Evolutionary conservation across 176 grass and related monocot species (phyloP), one percentile per base, ranked within the genome.

Genomic region (Cymbopogon citratus): DNA sequence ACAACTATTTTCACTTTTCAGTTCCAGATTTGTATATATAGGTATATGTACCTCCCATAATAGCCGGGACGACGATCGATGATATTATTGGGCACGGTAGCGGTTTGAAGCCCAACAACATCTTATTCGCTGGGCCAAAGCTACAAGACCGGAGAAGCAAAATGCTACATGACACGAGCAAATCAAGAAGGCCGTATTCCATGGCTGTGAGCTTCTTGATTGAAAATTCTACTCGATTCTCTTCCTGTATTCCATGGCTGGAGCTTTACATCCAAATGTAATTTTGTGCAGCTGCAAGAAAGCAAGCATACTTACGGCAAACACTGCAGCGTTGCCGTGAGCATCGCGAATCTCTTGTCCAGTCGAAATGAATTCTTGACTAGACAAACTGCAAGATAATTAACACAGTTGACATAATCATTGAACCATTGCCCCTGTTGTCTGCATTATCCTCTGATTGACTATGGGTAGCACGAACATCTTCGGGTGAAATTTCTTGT

Each of bases 221-320:
- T 85, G 81, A 33, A 72, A 71, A 49, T 24, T 61, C 35, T 82
- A 74, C 23, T 77, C 73, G 9, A 80, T 83, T 74, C 86, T 90
- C 36, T 83, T 91, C 54, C 66, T 74, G 81, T 78, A 84, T 40
- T 71, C 73, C 15, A 83, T 43, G 23, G 63, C 59, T 76, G 10
- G 69, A 31, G 57, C 36, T 54, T 71, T 79, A 78, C 84, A 60
- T 74, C 84, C 83, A 33, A 74, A 90, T 62, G 87, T 68, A 71
- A 94, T 73, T 82, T 85, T 89, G 80, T 94, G 83, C 43, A 97
- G 72, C 89, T 90, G 89, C 61, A 90, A 77, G 71, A 92, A 87
- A 68, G 94, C 91, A 76, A 97, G 85, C 91, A 94, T 91, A 31
- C 95, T 92, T 78, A 92, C 80, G 52, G 95, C 92, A 91, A 92